Percentiles rank a stretch among this genome's conserved stretches.
Evolutionary conservation across 768 basidiomycete species (phyloP).

Genomic region (Pleurotus djamor): DNA sequence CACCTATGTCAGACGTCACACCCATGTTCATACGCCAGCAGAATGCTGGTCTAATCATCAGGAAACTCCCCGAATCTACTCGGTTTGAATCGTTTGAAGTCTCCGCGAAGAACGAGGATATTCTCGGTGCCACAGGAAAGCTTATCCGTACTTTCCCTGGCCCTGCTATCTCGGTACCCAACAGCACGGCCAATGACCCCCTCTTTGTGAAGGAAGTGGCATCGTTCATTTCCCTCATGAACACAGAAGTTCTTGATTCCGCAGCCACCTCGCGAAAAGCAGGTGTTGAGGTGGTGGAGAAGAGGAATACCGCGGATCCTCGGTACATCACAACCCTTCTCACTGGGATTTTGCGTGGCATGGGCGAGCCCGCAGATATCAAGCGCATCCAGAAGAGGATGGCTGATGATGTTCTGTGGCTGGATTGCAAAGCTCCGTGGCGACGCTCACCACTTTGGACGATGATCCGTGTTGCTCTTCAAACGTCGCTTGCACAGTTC

Average conservation of each 20-base stretch:
- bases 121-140: slow-evolving; percentile 39
- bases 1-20: slow-evolving; percentile 31
- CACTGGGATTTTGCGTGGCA: slow-evolving; percentile 40
- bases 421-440: slow-evolving; percentile 37
- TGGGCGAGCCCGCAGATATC: slow-evolving; percentile 25
- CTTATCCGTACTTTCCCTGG: slow-evolving; percentile 45
- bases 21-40: slow-evolving; percentile 39
- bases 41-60: slow-evolving; percentile 44
- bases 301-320: slow-evolving; percentile 37
- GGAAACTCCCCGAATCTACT: slow-evolving; percentile 21
- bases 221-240: slow-evolving; percentile 36
- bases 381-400: slow-evolving; percentile 37
- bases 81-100: slow-evolving; percentile 47
- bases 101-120: slow-evolving; percentile 27
- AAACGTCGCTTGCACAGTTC: slow-evolving; percentile 25
- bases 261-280: slow-evolving; percentile 35
- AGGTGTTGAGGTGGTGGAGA: slow-evolving; percentile 27
- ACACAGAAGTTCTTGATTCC: slow-evolving; percentile 27
- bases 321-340: slow-evolving; percentile 49
- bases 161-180: slow-evolving; percentile 35
- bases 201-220: slow-evolving; percentile 31
- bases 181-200: slow-evolving; percentile 19
- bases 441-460: slow-evolving; percentile 51
- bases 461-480: slow-evolving; percentile 41
- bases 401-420: slow-evolving; percentile 45